Base-by-base conservation (phyloP, 805 yeast species). In the Teunomyces lycoperdinae region DNA sequence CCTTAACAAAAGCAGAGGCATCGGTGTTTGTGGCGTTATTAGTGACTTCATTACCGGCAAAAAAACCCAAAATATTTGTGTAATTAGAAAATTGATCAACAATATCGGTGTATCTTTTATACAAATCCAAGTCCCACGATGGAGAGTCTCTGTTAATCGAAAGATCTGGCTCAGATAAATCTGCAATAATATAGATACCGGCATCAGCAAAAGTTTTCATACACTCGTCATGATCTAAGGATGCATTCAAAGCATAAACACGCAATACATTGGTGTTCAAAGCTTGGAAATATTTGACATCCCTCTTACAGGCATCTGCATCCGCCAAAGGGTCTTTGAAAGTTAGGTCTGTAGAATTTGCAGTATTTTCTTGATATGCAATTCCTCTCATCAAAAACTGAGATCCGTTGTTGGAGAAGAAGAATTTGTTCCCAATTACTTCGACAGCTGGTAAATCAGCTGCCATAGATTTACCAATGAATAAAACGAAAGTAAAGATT, bases 11-110 rank as follows among this genome's bases (percentile, higher is more conserved):
- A 1, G 97, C 89, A 27, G 97, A 90, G 29, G 97, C 88, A 57
- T 83, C 85, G 10, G 97, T 87, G 68, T 89, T 91, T 43, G 89
- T 72, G 39, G 69, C 71, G 62, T 88, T 89, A 68, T 91, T 92
- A 50, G 92, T 82, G 46, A 94, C 98, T 77, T 92, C 99, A 70
- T 94, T 94, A 52, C 98, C 99, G 27, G 98, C 98, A 70, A 92
- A 91, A 78, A 89, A 91, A 2, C 98, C 99, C 53, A 92, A 76
- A 14, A 89, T 80, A 69, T 92, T 92, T 42, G 84, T 70, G 71
- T 91, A 92, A 58, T 79, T 74, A 50, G 83, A 80, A 73, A 94
- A 80, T 56, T 78, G 71, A 67, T 94, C 97, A 48, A 94, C 82
- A 31, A 92, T 97, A 26, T 77, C 69, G 43, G 86, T 83, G 74